These are phyloP conservation scores for Ustulina deusta DNA, from an alignment of 2,329 filamentous ascomycete species.

Conservation along the genomic window DNA sequence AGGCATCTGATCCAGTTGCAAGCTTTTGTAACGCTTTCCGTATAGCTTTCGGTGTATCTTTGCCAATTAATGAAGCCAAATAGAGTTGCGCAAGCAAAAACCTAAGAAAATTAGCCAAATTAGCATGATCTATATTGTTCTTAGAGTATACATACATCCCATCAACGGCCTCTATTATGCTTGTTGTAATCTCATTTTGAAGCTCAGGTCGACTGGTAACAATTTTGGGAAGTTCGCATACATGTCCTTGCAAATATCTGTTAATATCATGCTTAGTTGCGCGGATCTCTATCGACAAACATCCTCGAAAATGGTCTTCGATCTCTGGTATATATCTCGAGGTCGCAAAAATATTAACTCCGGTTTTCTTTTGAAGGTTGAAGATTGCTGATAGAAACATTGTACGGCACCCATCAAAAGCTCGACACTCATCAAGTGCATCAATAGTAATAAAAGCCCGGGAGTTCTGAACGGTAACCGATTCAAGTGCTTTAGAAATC, in stretches of 20 bases:
- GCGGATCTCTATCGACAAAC: slow-evolving; percentile 14
- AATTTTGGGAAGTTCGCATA: slow-evolving; percentile 40
- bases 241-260: slow-evolving; percentile 30
- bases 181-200: slow-evolving; percentile 29
- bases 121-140: background rate
- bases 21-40: slow-evolving; percentile 50
- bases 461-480: background rate
- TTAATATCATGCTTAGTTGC: slow-evolving; percentile 22
- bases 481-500: background rate
- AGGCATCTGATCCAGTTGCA: slow-evolving; percentile 47
- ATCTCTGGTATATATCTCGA: slow-evolving; percentile 21
- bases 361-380: background rate
- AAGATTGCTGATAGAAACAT: slow-evolving; percentile 22
- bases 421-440: slow-evolving; percentile 31
- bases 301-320: background rate
- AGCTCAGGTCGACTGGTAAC: slow-evolving; percentile 37
- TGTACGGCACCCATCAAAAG: background rate
- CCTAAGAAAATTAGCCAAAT: slow-evolving; percentile 48
- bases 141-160: slow-evolving; percentile 50
- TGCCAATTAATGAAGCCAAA: slow-evolving; percentile 51
- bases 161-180: slow-evolving; percentile 45
- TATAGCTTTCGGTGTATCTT: slow-evolving; percentile 52
- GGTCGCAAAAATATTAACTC: slow-evolving; percentile 26
- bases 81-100: slow-evolving; percentile 57
- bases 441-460: slow-evolving; percentile 25